These are phyloP conservation scores for Metschnikowia kofuensis DNA, from an alignment of 805 yeast genomes.

Conservation along the genomic window DNA sequence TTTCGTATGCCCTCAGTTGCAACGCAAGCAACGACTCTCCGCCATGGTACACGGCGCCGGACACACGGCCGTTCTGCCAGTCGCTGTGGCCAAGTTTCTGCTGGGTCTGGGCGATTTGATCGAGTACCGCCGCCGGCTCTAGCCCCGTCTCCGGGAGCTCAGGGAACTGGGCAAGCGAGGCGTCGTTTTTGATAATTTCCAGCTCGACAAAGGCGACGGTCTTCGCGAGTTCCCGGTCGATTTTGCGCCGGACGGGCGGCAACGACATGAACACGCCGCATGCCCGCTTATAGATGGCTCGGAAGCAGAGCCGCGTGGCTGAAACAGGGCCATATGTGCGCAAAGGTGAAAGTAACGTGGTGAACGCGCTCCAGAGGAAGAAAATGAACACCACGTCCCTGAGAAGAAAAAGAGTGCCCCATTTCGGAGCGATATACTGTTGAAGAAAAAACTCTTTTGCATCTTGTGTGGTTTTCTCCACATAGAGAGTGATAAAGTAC, in stretches of 20 bases:
- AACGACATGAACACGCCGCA: constrained; percentile 26
- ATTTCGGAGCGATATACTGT: constrained; percentile 1
- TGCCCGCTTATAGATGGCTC: constrained; percentile 5
- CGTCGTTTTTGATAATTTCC: constrained; percentile 55
- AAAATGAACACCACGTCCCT: constrained; percentile 24
- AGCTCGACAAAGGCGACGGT: constrained; percentile 51
- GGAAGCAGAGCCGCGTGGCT: not conserved
- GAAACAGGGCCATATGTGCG: constrained; percentile 14
- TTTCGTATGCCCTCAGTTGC: constrained; percentile 73
- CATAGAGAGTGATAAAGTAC: constrained; percentile 5
- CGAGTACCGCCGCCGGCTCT: constrained; percentile 41
- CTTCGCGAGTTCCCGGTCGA: constrained; percentile 56
- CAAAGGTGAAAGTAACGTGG: constrained; percentile 3
- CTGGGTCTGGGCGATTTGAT: constrained; percentile 47
- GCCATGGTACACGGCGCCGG: constrained; percentile 97
- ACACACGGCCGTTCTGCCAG: constrained; percentile 83
- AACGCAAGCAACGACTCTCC: constrained; percentile 72
- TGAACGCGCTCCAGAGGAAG: constrained; percentile 14
- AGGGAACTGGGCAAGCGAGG: constrained; percentile 41
- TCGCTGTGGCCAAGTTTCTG: constrained; percentile 59
- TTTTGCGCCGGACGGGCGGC: constrained; percentile 54
- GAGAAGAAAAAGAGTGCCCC: constrained; percentile 13
- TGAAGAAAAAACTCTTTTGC: not conserved
- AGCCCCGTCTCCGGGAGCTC: constrained; percentile 63
- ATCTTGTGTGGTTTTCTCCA: not conserved